These are phyloP conservation scores for Gossypium herbaceum DNA, from an alignment of 345 rosid species.

Conservation along the genomic window DNA sequence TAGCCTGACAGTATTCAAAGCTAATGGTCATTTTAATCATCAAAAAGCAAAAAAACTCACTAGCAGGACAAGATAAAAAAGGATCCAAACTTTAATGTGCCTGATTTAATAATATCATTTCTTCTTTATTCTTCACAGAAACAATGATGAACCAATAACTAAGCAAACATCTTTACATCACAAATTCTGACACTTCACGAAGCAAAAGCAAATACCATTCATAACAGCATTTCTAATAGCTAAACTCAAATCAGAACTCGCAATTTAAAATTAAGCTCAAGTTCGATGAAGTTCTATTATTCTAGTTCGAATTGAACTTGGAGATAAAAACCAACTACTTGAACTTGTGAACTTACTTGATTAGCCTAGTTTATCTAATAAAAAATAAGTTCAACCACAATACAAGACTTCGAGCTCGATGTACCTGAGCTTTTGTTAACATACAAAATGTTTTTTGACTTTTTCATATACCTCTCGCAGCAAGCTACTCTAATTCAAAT, in stretches of 20 bases:
- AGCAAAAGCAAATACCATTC: background rate
- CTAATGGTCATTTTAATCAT: constrained; percentile 3
- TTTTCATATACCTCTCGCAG: background rate
- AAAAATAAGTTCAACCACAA: background rate
- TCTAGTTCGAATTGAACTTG: background rate
- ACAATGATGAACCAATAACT: background rate
- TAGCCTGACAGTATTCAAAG: background rate
- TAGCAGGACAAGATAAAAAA: background rate
- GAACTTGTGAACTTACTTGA: background rate
- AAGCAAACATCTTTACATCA: background rate
- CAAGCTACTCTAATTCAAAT: background rate
- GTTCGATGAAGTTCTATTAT: background rate
- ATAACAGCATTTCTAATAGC: too few species aligned
- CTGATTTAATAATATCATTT: background rate
- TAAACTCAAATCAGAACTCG: background rate
- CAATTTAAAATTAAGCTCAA: background rate
- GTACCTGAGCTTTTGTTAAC: background rate
- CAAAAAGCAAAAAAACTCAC: background rate
- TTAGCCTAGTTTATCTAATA: background rate
- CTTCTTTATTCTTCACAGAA: background rate
- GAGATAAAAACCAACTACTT: background rate
- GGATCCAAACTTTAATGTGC: constrained; percentile 1
- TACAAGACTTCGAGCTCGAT: background rate
- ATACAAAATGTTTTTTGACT: background rate
- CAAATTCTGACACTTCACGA: background rate